Percentiles rank a stretch among this genome's conserved stretches.
Evolutionary conservation across 352 stramenopile genomes (phyloP).

Genomic region (Hyaloperonospora arabidopsidis): DNA sequence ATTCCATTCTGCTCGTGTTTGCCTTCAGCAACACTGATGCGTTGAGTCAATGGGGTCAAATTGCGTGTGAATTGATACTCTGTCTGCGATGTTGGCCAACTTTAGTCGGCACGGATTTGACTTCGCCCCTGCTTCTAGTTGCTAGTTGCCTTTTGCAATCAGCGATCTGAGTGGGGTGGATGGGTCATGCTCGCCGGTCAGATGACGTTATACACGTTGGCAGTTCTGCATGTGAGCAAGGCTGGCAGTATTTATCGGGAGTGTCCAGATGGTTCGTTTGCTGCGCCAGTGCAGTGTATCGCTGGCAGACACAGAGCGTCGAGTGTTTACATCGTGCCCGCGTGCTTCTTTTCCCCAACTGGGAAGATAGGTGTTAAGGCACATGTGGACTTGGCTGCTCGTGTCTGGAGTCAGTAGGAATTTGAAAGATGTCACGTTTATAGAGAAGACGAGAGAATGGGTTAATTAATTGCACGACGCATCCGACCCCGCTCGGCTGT

Average conservation of each 20-base stretch:
- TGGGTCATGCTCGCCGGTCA: constrained; percentile 30
- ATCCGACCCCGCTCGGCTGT: constrained; percentile 11
- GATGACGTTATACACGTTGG: constrained; percentile 2
- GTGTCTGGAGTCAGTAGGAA: constrained; percentile 18
- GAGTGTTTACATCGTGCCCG: constrained; percentile 5
- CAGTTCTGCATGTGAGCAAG: constrained; percentile 23
- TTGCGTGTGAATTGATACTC: constrained; percentile 4
- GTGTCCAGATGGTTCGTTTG: constrained; percentile 16
- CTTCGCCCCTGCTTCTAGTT: constrained; percentile 11
- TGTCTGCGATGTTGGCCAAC: constrained; percentile 8
- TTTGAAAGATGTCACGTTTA: constrained; percentile 13
- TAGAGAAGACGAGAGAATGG: constrained; percentile 7
- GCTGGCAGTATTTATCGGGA: constrained; percentile 29
- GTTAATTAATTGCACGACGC: constrained; percentile 34
- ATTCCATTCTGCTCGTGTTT: constrained; percentile 18
- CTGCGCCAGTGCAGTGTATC: constrained; percentile 5
- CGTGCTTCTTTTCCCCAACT: constrained; percentile 24
- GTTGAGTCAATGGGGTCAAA: constrained; percentile 4
- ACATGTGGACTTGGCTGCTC: constrained; percentile 9
- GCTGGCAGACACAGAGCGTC: constrained; percentile 5
- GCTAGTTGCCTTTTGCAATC: constrained; percentile 29
- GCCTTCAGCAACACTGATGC: constrained; percentile 24
- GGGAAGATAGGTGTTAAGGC: constrained; percentile 12
- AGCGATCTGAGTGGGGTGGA: constrained; percentile 7
- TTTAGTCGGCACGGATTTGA: not conserved